A percentile compares a stretch with the other conserved stretches of the same genome.
Conservation (phyloP, 176 grass and related monocot genomes). For the Dactylis glomerata region DNA sequence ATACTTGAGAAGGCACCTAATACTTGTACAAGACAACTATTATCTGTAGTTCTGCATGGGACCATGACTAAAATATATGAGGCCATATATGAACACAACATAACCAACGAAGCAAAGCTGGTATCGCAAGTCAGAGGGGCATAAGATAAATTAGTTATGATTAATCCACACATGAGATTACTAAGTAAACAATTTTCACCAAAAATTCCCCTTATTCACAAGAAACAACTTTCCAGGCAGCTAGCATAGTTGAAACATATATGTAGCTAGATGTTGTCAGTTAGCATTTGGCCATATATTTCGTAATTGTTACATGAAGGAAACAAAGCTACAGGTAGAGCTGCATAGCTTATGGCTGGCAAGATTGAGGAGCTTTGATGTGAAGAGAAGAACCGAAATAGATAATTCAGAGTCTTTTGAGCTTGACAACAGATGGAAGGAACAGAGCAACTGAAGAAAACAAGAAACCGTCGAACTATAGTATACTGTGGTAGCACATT, state of each 20-base stretch:
- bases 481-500: not conserved
- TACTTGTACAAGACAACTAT: not conserved
- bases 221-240: not conserved
- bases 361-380: not conserved
- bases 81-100: not conserved
- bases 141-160: not conserved
- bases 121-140: not conserved
- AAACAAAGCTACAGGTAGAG: conserved; percentile 24
- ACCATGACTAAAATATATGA: not conserved
- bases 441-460: conserved; percentile 15
- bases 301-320: not conserved
- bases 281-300: not conserved
- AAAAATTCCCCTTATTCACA: not conserved
- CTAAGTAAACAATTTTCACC: not conserved
- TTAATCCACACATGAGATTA: not conserved
- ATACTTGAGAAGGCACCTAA: not conserved
- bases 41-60: not conserved
- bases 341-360: not conserved
- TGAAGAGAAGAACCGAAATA: not conserved
- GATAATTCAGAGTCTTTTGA: conserved; percentile 15
- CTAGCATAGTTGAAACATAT: not conserved
- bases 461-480: conserved; percentile 14
- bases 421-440: not conserved
- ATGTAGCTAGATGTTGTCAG: not conserved
- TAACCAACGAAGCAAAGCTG: not conserved